Evolutionary conservation across 306 rosid genomes (phyloP), one percentile per base, ranked within the genome.

Genomic region (Gastrolobium villosum): DNA sequence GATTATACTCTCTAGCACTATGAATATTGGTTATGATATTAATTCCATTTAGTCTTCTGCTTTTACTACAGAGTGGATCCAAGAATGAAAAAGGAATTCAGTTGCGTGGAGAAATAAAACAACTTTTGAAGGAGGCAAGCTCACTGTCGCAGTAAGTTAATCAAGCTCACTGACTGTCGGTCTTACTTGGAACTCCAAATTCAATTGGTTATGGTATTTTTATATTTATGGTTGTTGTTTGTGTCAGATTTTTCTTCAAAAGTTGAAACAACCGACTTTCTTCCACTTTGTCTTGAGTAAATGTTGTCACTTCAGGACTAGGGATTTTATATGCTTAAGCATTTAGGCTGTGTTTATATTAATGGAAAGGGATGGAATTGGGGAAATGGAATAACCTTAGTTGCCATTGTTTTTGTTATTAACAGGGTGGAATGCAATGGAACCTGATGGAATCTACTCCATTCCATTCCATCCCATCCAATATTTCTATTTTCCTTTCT

Each of bases 101-200:
- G 75, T 67, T 95, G 83, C 88, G 84, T 39, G 82, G 28, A 69
- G 97, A 91, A 84, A 93, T 95, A 78, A 88, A 84, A 69, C 80
- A 88, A 67, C 92, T 92, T 59, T 61, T 89, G 86, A 92, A 80
- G 74, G 98, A 92, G 80, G 99, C 97, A 8, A 86, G 84, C 91
- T 41, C 90, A 60, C 66, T 88, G 84, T 91, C 98, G 2, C 97
- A 91, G 99, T 92, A 81, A 88, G 97, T 84, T n/a, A 66, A 71
- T 43, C 28, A 1, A 54, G 49, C 36, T 61, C 26, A 20, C 26
- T 20, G 26, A 20, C 26, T 20, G 26, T 20, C 26, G 63, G 15
- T 68, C 13, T 32, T 5, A 26, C 52, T 5, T 44, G 15, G 30
- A 61, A 76, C 65, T 79, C 61, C 14, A 14, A 79, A 50, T 67